Evolutionary conservation across 2,329 filamentous ascomycete species (phyloP).

Genomic region (Phaeophleospora eucalypticola): DNA sequence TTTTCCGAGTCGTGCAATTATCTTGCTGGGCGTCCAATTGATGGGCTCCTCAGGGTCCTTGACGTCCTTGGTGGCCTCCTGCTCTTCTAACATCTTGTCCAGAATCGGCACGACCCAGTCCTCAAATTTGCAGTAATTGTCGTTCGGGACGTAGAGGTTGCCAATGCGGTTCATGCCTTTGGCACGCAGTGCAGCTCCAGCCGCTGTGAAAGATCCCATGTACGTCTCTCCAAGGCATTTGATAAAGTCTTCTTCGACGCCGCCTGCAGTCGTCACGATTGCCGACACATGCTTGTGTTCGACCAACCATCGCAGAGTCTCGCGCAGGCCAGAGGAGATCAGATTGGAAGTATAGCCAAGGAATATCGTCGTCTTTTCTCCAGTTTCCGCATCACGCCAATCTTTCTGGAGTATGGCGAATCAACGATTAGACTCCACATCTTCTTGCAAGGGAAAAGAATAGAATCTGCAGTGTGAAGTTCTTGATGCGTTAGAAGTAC

Average conservation of each 20-base stretch:
- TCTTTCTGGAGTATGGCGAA: constrained; percentile 53
- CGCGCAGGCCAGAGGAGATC: constrained; percentile 90
- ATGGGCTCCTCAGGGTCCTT: constrained; percentile 59
- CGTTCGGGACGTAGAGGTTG: constrained; percentile 91
- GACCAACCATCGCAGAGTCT: constrained; percentile 86
- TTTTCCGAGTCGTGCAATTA: constrained; percentile 83
- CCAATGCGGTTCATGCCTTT: constrained; percentile 94
- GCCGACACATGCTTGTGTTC: constrained; percentile 88
- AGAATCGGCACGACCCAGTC: constrained; percentile 96
- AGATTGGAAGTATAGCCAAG: constrained; percentile 96
- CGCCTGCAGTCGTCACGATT: constrained; percentile 92
- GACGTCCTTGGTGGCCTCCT: constrained; percentile 72
- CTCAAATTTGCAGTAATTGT: constrained; percentile 95
- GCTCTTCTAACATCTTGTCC: constrained; percentile 89
- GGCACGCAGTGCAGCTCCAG: constrained; percentile 71
- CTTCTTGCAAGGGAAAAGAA: constrained; percentile 3
- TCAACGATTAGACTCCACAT: constrained; percentile 2
- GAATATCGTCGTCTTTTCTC: constrained; percentile 84
- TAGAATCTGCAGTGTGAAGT: background rate
- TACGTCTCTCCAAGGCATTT: constrained; percentile 96
- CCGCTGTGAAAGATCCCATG: constrained; percentile 76
- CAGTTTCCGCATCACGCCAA: constrained; percentile 76
- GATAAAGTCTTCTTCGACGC: constrained; percentile 96
- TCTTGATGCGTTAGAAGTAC: constrained; percentile 13
- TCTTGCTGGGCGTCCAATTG: constrained; percentile 90